Percentiles rank a stretch among this genome's conserved stretches.
These are phyloP conservation scores for Yamadazyma kitorensis DNA, from an alignment of 805 yeast species.

Conservation along the genomic window DNA sequence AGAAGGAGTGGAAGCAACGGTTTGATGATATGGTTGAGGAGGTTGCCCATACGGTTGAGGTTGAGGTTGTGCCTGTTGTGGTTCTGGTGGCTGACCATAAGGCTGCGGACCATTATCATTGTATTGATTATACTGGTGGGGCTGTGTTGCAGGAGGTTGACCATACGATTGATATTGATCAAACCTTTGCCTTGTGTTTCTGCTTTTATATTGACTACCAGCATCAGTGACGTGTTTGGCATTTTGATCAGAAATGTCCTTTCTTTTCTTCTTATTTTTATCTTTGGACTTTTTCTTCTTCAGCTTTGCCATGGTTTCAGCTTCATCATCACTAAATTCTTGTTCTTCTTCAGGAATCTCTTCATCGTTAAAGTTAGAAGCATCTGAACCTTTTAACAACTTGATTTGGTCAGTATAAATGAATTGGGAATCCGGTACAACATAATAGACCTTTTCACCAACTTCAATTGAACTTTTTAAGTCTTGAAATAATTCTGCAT, in stretches of 20 bases:
- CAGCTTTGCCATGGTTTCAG: constrained; percentile 69
- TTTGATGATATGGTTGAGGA: constrained; percentile 1
- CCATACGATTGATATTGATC: constrained; percentile 14
- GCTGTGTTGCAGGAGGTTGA: background rate
- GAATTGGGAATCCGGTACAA: constrained; percentile 79
- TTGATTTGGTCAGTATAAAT: constrained; percentile 71
- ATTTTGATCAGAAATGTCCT: constrained; percentile 3
- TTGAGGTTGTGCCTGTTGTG: constrained; percentile 6
- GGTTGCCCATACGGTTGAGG: constrained; percentile 2
- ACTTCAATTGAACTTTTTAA: constrained; percentile 38
- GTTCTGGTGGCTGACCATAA: constrained; percentile 16
- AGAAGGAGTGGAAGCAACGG: too few species aligned
- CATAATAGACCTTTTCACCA: constrained; percentile 57
- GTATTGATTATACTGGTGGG: too few species aligned
- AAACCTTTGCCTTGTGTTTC: too few species aligned
- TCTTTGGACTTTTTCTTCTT: constrained; percentile 55
- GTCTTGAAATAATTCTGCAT: constrained; percentile 44
- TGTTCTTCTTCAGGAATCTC: constrained; percentile 91
- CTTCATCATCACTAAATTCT: constrained; percentile 93
- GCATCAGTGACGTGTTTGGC: too few species aligned
- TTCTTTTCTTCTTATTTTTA: constrained; percentile 17
- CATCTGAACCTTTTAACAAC: constrained; percentile 82
- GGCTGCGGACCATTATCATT: constrained; percentile 2
- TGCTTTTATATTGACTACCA: too few species aligned
- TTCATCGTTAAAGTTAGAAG: constrained; percentile 92